phyloP scores from a whole-genome alignment of 2,329 filamentous ascomycete genomes.

The Cytospora leucostoma region DNA sequence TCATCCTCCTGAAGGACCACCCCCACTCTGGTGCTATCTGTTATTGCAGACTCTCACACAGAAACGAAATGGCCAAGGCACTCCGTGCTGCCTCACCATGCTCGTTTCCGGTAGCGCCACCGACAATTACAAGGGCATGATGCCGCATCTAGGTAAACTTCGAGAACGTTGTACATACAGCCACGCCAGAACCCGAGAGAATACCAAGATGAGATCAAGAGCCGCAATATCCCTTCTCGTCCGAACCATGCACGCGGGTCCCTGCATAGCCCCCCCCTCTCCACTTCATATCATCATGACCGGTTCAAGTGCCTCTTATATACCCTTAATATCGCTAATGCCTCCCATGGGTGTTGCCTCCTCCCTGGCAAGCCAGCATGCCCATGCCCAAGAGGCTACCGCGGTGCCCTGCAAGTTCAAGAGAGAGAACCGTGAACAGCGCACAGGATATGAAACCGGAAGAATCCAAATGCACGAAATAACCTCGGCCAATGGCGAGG shows the following conservation, averaged over 20 bases:
- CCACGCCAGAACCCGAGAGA: not conserved
- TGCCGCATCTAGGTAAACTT: conserved; percentile 19
- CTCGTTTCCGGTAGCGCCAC: conserved; percentile 20
- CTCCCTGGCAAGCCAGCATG: conserved; percentile 2
- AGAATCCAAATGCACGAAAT: not conserved
- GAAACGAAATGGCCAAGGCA: conserved; percentile 27
- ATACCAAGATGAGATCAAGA: not conserved
- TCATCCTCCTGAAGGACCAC: not conserved
- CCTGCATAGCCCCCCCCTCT: conserved; percentile 3
- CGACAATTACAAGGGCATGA: not conserved
- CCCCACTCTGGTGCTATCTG: not conserved
- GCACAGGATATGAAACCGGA: not conserved
- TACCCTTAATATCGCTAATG: conserved; percentile 21
- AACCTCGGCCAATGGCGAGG: conserved; percentile 14
- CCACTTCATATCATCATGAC: conserved; percentile 19
- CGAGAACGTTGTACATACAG: not conserved
- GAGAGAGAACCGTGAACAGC: not conserved
- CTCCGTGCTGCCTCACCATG: conserved; percentile 6
- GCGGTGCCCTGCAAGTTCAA: not conserved
- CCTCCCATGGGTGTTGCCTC: not conserved
- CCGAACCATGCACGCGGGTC: conserved; percentile 6
- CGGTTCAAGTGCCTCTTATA: conserved; percentile 15
- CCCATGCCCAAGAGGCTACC: not conserved
- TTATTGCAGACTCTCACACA: conserved; percentile 24
- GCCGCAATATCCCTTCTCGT: conserved; percentile 1